Evolutionary conservation across 495 filamentous ascomycete species (phyloP).

Genomic region (Talaromyces wortmannii): DNA sequence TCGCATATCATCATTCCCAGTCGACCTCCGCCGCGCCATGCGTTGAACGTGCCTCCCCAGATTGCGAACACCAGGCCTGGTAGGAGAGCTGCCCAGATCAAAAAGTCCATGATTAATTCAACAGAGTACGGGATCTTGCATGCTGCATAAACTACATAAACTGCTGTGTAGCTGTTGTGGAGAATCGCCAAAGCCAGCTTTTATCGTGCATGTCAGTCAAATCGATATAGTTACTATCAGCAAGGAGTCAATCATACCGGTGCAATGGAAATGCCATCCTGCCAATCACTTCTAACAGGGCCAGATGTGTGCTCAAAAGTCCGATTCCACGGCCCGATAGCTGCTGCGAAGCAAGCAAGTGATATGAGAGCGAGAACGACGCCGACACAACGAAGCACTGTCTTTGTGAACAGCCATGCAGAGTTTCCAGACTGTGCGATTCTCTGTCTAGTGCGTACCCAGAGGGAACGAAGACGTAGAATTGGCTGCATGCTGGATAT

Average conservation of each 20-base stretch:
- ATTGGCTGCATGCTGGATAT: background rate
- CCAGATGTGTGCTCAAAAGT: constrained; percentile 6
- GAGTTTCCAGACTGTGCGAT: background rate
- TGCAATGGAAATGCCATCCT: constrained; percentile 7
- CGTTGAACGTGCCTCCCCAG: constrained; percentile 7
- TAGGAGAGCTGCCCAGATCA: constrained; percentile 2
- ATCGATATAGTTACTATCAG: background rate
- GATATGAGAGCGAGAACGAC: constrained; percentile 4
- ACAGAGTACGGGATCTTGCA: background rate
- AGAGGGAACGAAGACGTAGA: background rate
- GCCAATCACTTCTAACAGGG: constrained; percentile 5
- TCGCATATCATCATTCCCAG: background rate
- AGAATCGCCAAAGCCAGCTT: constrained; percentile 2
- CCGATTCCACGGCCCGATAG: constrained; percentile 4
- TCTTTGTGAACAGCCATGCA: constrained; percentile 4
- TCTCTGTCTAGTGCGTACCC: background rate
- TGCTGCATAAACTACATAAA: background rate
- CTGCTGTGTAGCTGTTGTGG: constrained; percentile 3
- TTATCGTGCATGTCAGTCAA: background rate
- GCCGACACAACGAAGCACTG: background rate
- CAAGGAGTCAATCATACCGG: constrained; percentile 1
- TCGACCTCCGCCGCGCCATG: constrained; percentile 1
- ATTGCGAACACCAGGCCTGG: constrained; percentile 5
- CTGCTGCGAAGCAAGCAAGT: constrained; percentile 5
- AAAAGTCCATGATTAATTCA: constrained; percentile 5